Evolutionary conservation across 371 early-diverging fungal genomes (phyloP), one percentile per base, ranked within the genome.

Genomic region (Rhizopus arrhizus): DNA sequence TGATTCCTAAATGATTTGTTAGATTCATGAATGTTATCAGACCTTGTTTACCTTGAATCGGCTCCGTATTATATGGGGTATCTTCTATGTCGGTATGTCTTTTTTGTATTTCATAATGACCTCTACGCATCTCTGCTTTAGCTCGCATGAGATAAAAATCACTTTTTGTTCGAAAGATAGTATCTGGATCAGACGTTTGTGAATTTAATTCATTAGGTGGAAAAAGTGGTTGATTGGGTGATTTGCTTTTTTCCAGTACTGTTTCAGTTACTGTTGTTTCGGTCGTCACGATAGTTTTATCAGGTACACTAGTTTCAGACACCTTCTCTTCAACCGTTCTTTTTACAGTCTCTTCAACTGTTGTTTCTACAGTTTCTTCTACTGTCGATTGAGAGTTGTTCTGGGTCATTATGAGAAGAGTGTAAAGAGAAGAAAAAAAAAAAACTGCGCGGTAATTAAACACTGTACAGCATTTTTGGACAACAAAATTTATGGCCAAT

Each of bases 21-120:
- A 29, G 8, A 48, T 22, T 22, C 0, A 5, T 48, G 10, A 29
- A 48, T 5, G 46, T 45, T 16, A 45, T 11, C 11, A 13, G 13
- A 45, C 5, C 16, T 45, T 45, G 16, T 6, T 29, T 29, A 28
- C 8, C 10, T 8, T 13, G 8, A 13, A 48, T 10, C 9, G 48
- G 48, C 4, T 22, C 29, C 9, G 48, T 48, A 28, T 48, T 48
- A 48, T 29, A 29, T 28, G 48, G 48, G 48, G 48, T 48, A 48
- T 48, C 48, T 22, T 9, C 48, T 12, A 48, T 10, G 29, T 48
- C 28, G 48, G 48, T 48, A 48, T 48, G 48, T 48, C 48, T 48
- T 29, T 29, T 48, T 48, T 48, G 48, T 29, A 29, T 48, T 9
- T 29, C 7, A 7, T 48, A 22, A 48, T 7, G 6, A 28, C 29